These are phyloP conservation scores for Penicillium alfredii DNA, from an alignment of 495 filamentous ascomycete genomes.

Conservation along the genomic window DNA sequence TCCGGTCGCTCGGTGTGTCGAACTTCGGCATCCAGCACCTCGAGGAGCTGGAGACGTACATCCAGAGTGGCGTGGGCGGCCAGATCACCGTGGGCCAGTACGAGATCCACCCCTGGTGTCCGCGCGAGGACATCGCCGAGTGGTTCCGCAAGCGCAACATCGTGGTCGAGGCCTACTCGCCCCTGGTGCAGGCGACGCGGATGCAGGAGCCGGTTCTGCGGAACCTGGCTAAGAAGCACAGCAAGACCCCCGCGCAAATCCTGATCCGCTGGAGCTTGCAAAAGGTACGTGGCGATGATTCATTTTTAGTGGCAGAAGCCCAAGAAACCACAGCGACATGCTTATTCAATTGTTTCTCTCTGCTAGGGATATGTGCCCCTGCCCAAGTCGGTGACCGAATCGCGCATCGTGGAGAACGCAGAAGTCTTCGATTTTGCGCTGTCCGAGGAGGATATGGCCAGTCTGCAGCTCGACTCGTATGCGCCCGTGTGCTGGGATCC, in stretches of 20 bases:
- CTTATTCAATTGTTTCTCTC: too few species aligned
- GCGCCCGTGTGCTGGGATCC: conserved; percentile 73
- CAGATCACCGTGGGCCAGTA: conserved; percentile 79
- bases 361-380: conserved; percentile 60
- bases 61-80: conserved; percentile 65
- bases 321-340: too few species aligned
- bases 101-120: conserved; percentile 88
- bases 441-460: conserved; percentile 51
- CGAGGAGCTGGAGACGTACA: conserved; percentile 64
- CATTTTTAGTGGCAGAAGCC: too few species aligned
- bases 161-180: conserved; percentile 74
- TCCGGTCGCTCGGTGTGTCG: conserved; percentile 50
- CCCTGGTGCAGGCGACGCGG: conserved; percentile 62
- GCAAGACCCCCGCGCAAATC: conserved; percentile 71
- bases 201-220: conserved; percentile 59
- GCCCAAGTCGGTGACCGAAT: conserved; percentile 57
- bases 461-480: conserved; percentile 49
- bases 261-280: conserved; percentile 84
- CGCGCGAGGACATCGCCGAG: conserved; percentile 64
- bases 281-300: conserved; percentile 53
- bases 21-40: conserved; percentile 53
- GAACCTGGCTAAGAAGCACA: conserved; percentile 59
- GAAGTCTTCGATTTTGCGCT: conserved; percentile 78
- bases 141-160: conserved; percentile 68
- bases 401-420: conserved; percentile 64